Base-by-base conservation (phyloP, 2,329 filamentous ascomycete genomes). In the Sporothrix brasiliensis region DNA sequence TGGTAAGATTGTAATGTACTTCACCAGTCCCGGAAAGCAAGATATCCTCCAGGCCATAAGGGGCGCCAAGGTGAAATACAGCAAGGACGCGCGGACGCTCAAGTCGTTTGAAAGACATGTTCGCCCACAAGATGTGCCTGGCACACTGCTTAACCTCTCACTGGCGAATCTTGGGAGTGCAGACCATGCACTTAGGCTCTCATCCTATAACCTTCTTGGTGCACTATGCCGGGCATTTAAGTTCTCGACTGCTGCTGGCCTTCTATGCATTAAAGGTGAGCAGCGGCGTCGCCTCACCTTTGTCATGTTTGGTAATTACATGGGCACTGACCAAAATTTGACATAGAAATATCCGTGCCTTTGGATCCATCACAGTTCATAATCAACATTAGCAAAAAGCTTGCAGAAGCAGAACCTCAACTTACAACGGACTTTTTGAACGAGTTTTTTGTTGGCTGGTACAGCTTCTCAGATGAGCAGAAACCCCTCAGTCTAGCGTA, bases 371-470 rank as follows among this genome's bases (percentile, higher is more conserved):
- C 87, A 3, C 82, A 84, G 30, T 90, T 91, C 76, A 88, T 91
- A 54, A 81, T 91, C 74, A 84, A 85, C 61, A 88, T 91, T 61
- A 91, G 89, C 79, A 85, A 85, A 75, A 85, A 87, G 72, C 80
- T 91, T 19, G 88, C 89, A 10, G 79, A 81, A 41, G 84, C 88
- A 24, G 89, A 91, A 75, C 87, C 89, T 27, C 88, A 90, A 74
- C 82, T 91, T 9, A 91, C 89, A 0, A 85, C 84, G 9, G 89
- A 91, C 75, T 91, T 91, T 75, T 76, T 91, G 52, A 90, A 89
- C n/a, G 89, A 91, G 75, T 91, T 91, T 76, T 91, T 91, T 71
- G 87, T 90, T 30, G 88, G 89, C 21, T 91, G 89, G 89, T 88
- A 90, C 74, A 90, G 88, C 75, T 89, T 91, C 74, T 85, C 87